Base-by-base conservation (phyloP, 2,329 filamentous ascomycete genomes). In the Fusarium solani-melongenae region DNA sequence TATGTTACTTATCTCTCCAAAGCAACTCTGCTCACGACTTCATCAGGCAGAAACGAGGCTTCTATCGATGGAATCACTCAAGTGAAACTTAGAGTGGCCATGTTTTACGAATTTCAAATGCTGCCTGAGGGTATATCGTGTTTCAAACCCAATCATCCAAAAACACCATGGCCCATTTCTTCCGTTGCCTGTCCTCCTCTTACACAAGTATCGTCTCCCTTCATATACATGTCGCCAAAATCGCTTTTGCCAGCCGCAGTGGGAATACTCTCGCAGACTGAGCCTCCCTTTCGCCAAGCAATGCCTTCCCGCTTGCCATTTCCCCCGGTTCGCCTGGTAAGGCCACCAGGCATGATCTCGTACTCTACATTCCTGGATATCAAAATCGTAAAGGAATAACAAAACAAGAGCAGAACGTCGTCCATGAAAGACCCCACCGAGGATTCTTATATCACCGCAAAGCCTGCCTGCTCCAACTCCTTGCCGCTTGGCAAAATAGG, bases 391-490 rank as follows among this genome's bases (percentile, higher is more conserved):
- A 46, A 46, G 51, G 62, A 31, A 24, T 39, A 55, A 17, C 15
- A 36, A 11, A 27, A 29, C 22, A 27, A 60, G 62, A 34, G 27
- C 24, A 67, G 14, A 20, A 59, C 20, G 10, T 38, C 31, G 17
- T 8, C n/a, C 22, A 38, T 33, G 46, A 12, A 57, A n/a, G 11
- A 7, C 5, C n/a, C 6, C 15, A 9, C 8, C 6, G 36, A 34
- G 10, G 9, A 15, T 34, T 24, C 24, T 72, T 36, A 76, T 14
- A 76, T 14, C 20, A 84, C 67, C 27, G 82, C 83, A 75, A 91
- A 91, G 0, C 89, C 89, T 3, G 88, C 87, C 33, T 87, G 84
- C 72, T 86, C 82, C 61, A 91, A 74, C 58, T 85, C 82, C 33
- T 82, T 75, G 1, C 87, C 87, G 0, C 79, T 82, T 0, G 87